Percentiles rank a stretch among this genome's conserved stretches.
phyloP scores from a whole-genome alignment of 129 eudicot genomes.

The Solidago caesia region DNA sequence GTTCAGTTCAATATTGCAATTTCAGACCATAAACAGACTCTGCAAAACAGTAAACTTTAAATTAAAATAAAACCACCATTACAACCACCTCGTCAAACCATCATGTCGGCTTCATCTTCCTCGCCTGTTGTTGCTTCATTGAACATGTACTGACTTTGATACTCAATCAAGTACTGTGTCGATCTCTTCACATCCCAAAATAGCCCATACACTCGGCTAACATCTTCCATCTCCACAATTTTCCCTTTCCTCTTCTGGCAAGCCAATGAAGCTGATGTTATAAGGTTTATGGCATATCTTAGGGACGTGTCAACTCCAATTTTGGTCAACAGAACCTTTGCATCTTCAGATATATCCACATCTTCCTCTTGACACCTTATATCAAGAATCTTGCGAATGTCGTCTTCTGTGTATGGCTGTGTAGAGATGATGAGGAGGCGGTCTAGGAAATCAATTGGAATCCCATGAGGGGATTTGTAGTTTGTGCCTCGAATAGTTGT shows the following conservation, averaged over 20 bases:
- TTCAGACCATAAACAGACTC: neutral
- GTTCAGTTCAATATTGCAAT: neutral
- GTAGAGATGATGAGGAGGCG: constrained; percentile 11
- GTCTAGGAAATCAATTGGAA: neutral
- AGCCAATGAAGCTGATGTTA: constrained; percentile 9
- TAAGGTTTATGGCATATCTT: constrained; percentile 3
- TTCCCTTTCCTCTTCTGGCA: constrained; percentile 7
- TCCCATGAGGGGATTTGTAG: constrained; percentile 9
- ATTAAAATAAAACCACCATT: neutral
- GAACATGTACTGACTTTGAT: constrained; percentile 1
- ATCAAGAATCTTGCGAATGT: constrained; percentile 9
- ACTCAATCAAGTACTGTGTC: constrained; percentile 5
- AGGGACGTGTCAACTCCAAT: constrained; percentile 4
- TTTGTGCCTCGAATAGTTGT: constrained; percentile 8
- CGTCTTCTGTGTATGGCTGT: neutral
- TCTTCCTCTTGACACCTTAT: constrained; percentile 12
- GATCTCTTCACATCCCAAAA: constrained; percentile 12
- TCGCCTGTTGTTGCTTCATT: neutral
- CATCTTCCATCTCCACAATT: constrained; percentile 6
- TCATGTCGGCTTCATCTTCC: constrained; percentile 2
- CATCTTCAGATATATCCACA: constrained; percentile 3
- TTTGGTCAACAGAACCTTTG: neutral
- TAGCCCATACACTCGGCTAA: neutral
- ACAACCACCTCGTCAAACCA: constrained; percentile 2
- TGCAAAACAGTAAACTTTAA: no score